A percentile compares a stretch with the other conserved stretches of the same genome.
These are phyloP conservation scores for Penicillium nucicola DNA, from an alignment of 495 filamentous ascomycete genomes.

Conservation along the genomic window DNA sequence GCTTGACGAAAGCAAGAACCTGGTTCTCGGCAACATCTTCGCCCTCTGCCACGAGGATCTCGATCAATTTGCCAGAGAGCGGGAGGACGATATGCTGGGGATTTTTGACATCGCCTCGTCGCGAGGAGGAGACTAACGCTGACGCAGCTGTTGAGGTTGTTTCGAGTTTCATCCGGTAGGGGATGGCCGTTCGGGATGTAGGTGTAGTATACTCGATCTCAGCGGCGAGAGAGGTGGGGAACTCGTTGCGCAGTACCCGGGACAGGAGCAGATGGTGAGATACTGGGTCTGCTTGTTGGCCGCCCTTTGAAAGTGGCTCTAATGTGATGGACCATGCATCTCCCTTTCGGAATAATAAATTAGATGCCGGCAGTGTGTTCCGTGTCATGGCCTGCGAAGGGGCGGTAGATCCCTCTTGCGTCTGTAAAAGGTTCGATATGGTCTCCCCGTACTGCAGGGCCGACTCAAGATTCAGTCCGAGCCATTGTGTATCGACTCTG, in stretches of 20 bases:
- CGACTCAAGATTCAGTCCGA: conserved; percentile 44
- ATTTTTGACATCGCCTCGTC: conserved; percentile 49
- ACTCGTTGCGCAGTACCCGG: conserved; percentile 55
- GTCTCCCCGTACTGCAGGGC: conserved; percentile 31
- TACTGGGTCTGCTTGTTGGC: conserved; percentile 7
- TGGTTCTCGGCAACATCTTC: conserved; percentile 51
- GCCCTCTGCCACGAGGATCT: conserved; percentile 53
- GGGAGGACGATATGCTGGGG: conserved; percentile 55
- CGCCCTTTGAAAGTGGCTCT: conserved; percentile 23
- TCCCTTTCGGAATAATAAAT: conserved; percentile 50
- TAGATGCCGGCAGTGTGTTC: conserved; percentile 25
- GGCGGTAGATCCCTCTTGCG: neutral
- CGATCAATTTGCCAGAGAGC: conserved; percentile 56
- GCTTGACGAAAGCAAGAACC: conserved; percentile 58
- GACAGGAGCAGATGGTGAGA: conserved; percentile 49
- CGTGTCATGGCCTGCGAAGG: conserved; percentile 5
- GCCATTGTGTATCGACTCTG: conserved; percentile 55
- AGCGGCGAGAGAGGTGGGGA: conserved; percentile 51
- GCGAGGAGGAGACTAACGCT: conserved; percentile 41
- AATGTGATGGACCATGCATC: conserved; percentile 55
- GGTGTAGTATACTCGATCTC: conserved; percentile 54
- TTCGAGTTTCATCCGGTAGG: conserved; percentile 44
- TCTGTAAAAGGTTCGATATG: conserved; percentile 15
- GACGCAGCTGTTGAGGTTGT: conserved; percentile 48
- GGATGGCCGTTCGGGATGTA: conserved; percentile 19